Base-by-base conservation (phyloP, 2,329 filamentous ascomycete genomes). In the Calycina herbarum region DNA sequence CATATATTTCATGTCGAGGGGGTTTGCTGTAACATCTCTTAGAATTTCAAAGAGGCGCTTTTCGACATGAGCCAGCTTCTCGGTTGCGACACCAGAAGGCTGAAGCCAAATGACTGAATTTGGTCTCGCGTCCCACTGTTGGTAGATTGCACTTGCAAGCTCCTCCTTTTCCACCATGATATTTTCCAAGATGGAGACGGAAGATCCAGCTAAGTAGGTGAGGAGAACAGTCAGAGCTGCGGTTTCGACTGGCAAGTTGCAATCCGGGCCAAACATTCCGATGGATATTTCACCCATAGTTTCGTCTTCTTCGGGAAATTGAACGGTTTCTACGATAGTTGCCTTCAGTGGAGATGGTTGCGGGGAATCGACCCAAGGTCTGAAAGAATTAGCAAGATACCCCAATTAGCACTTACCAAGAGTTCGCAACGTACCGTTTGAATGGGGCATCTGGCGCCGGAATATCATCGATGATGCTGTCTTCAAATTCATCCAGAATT, bases 261-360 rank as follows among this genome's bases (percentile, higher is more conserved):
- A 93, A 72, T 89, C 84, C 0, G 95, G 95, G 0, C 95, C 95
- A 64, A 98, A 88, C 79, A 96, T 97, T 1, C 86, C 90, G 24
- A 97, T 88, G 59, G 92, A 81, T 60, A 98, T 88, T 75, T 98
- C 94, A 45, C 95, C 95, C 64, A 89, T 91, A 0, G 93, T 94
- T 76, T 99, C 95, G 71, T 99, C 95, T 73, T 97, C 94, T 76
- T 99, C 95, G 0, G 95, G 95, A 73, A 99, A 99, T 68, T 96
- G 89, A 33, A 96, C 89, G 0, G 85, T 92, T 70, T 94, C 87
- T 13, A 96, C 79, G 11, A 89, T 82, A 0, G 92, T 93, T 75
- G 91, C 83, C 35, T 85, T 85, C 33, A 99, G 81, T 0, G 86
- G 79, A 1, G 92, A 89, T 0, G 93, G 89, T 69, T 91, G 90